Evolutionary conservation across 805 yeast species (phyloP), one percentile per base, ranked within the genome.

Genomic region (Candida xiaguanensis): DNA sequence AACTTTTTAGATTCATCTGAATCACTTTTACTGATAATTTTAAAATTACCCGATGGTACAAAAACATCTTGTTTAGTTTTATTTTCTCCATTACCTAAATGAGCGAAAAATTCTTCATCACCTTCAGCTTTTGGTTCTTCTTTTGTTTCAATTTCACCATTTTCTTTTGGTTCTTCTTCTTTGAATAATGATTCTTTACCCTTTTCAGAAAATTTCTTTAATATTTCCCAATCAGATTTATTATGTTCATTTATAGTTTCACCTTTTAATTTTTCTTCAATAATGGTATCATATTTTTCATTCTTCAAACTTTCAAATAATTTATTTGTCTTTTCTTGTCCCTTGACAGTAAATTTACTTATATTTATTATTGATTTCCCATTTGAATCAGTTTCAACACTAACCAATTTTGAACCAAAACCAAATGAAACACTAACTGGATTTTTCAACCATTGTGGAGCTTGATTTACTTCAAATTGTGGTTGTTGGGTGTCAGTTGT

Each of bases 391-490:
- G 66, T 63, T 26, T 59, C 52, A 11, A 82, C 78, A 9, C 70
- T 59, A 3, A 84, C 90, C 29, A 93, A 59, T 63, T 87, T 88
- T 38, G 96, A 95, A 44, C 99, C 99, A 65, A 89, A 91, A 0
- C 95, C 98, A 72, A 95, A 93, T 2, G 79, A 67, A 11, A 83
- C 96, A 35, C 82, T 72, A 4, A 77, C 71, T 9, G 88, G 88
- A 48, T 83, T 73, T 45, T 77, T 77, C 44, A 87, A 75, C 99
- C 99, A 93, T 43, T 70, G 61, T 36, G 99, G 99, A 15, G 97
- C 93, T 63, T 89, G 95, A 46, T 74, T 70, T 22, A 77, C 70
- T 29, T 75, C 74, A 50, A 82, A 82, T 25, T 77, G 77, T 8
- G 96, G 93, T 49, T 82, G 86, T 52, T 75, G 82, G 22, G 82